Conservation (phyloP, 495 filamentous ascomycete species). For the Aspergillus affinis region DNA sequence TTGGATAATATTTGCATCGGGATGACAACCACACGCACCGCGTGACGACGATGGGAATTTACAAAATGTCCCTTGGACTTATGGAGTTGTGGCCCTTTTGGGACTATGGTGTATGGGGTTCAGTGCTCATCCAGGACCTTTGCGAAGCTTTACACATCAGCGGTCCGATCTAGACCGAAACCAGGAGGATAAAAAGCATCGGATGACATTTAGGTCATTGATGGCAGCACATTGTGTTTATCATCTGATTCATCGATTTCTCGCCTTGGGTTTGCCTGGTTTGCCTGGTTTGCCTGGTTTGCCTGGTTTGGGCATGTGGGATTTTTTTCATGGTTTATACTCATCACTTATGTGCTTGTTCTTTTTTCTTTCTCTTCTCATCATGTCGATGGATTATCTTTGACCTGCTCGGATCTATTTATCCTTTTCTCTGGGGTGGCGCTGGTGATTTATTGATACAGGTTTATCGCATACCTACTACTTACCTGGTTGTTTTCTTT, state of each 20-base stretch:
- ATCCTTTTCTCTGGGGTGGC: slow-evolving; percentile 2
- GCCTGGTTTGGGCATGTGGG: not conserved
- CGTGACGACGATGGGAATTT: slow-evolving; percentile 23
- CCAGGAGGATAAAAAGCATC: not conserved
- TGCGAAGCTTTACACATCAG: not conserved
- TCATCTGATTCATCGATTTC: not conserved
- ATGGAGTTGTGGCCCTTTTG: slow-evolving; percentile 5
- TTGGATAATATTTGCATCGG: slow-evolving; percentile 35
- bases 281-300: no score
- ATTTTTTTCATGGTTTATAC: not conserved
- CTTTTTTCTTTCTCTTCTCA: slow-evolving; percentile 1
- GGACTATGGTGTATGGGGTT: slow-evolving; percentile 9
- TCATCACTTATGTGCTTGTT: not conserved
- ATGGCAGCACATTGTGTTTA: not conserved
- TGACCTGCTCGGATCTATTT: slow-evolving; percentile 7
- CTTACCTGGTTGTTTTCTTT: not conserved
- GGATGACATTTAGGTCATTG: not conserved
- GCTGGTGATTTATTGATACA: slow-evolving; percentile 5
- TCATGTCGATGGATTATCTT: slow-evolving; percentile 11
- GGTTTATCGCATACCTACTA: not conserved
- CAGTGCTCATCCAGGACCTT: not conserved
- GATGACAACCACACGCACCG: slow-evolving; percentile 20
- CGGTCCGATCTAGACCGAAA: not conserved
- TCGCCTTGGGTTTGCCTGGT: no score
- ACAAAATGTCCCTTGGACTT: not conserved